Base-by-base conservation (phyloP, 2,329 filamentous ascomycete species). In the Pyricularia sp. region DNA sequence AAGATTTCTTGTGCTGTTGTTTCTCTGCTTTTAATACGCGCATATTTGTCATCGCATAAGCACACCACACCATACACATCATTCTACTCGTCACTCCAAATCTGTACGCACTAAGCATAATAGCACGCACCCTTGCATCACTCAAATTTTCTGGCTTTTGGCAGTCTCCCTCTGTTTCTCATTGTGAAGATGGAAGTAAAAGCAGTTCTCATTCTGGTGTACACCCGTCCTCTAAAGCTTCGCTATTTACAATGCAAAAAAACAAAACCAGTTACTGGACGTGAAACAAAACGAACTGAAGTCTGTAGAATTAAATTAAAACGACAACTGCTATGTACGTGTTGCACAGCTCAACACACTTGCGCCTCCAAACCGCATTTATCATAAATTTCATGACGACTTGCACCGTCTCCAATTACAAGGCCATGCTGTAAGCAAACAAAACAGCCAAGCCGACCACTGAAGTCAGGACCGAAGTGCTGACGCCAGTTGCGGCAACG, bases 371-470 rank as follows among this genome's bases (percentile, higher is more conserved):
- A 49, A 35, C 12, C 3, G 40, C 19, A 49, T 49, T 49, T n/a
- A 49, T n/a, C 40, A 49, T 49, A n/a, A n/a, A 4, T 49, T 8
- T 49, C 61, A 24, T 40, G n/a, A 63, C 28, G 13, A 8, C 9
- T 12, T 24, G 3, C 4, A 16, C n/a, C 49, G n/a, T 13, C 40
- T 40, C 49, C 60, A 62, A 55, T 55, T 70, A 79, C 63, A 76
- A 55, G 57, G 73, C 72, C 66, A 79, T 66, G 7, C 75, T 76
- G 49, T 75, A 69, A 30, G 72, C 74, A 65, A 81, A 78, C 4
- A 70, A 69, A 65, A 74, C 69, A 19, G 75, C 73, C 60, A 82
- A 67, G 10, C 73, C 78, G 22, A 75, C 73, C 8, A 76, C 71
- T 19, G 72, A 72, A 22, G 73, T 69, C 65, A 81, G 65, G 4